These are phyloP conservation scores for Xylariaceae sp. DNA, from an alignment of 2,329 filamentous ascomycete genomes.

Conservation along the genomic window DNA sequence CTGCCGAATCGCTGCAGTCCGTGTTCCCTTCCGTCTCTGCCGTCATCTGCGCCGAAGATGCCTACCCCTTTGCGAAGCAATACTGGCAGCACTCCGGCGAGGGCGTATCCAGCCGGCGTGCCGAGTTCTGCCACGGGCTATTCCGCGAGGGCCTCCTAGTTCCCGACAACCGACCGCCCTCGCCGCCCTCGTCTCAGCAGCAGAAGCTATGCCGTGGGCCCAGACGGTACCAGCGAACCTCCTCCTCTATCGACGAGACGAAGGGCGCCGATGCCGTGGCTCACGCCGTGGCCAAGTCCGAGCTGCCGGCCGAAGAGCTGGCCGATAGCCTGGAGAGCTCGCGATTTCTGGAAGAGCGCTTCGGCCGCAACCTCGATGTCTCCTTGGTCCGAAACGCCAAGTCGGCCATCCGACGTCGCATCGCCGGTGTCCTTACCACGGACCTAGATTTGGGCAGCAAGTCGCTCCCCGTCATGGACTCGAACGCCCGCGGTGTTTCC, in stretches of 20 bases:
- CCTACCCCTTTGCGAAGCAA: conserved; percentile 79
- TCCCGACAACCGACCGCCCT: conserved; percentile 34
- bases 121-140: conserved; percentile 83
- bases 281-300: conserved; percentile 20
- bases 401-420: conserved; percentile 82
- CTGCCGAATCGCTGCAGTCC: conserved; percentile 57
- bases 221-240: conserved; percentile 73
- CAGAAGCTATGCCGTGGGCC: conserved; percentile 70
- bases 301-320: conserved; percentile 32
- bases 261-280: conserved; percentile 29
- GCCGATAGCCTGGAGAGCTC: conserved; percentile 68
- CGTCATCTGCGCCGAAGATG: conserved; percentile 71
- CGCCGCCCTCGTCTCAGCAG: conserved; percentile 35
- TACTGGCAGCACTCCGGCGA: conserved; percentile 98
- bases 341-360: conserved; percentile 90
- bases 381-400: conserved; percentile 82
- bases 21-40: conserved; percentile 68
- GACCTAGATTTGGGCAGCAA: conserved; percentile 68
- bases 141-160: conserved; percentile 70
- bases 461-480: conserved; percentile 54
- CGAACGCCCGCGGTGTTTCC: conserved; percentile 60
- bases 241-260: conserved; percentile 49
- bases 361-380: conserved; percentile 86
- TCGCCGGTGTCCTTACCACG: conserved; percentile 81
- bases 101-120: conserved; percentile 86